phyloP scores from a whole-genome alignment of 441 rosid species.

The Eruca vesicaria region DNA sequence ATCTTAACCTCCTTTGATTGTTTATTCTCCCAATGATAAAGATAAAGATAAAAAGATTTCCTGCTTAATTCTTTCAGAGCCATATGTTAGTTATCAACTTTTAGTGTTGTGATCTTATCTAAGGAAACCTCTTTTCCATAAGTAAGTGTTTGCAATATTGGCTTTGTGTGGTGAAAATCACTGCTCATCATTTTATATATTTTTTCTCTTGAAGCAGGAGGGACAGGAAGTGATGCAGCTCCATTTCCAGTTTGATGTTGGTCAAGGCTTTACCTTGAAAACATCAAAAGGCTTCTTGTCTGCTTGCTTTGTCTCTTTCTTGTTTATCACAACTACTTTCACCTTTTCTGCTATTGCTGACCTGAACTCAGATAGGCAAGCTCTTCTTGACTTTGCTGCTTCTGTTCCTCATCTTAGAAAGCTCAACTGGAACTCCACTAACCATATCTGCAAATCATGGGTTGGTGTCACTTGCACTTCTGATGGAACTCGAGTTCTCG shows the following conservation, averaged over 20 bases:
- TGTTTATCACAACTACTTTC: slow-evolving; percentile 21
- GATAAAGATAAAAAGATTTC: no score
- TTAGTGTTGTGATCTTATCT: slow-evolving; percentile 6
- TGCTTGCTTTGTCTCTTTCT: slow-evolving; percentile 25
- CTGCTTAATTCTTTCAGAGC: slow-evolving; percentile 7
- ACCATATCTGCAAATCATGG: no score
- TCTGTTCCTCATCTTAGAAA: slow-evolving; percentile 50
- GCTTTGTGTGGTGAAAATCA: slow-evolving; percentile 23
- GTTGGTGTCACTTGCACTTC: no score
- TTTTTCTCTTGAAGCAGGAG: slow-evolving; percentile 44
- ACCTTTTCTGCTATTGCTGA: slow-evolving; percentile 40
- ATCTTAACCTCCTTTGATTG: slow-evolving; percentile 27
- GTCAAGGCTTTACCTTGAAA: slow-evolving; percentile 18
- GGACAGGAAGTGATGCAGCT: slow-evolving; percentile 27
- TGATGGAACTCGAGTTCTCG: slow-evolving; percentile 39
- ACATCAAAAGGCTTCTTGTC: slow-evolving; percentile 39
- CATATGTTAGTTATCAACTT: slow-evolving; percentile 6
- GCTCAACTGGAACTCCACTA: no score
- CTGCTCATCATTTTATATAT: slow-evolving; percentile 11
- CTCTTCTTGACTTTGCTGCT: slow-evolving; percentile 53
- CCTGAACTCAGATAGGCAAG: slow-evolving; percentile 58
- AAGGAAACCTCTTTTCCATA: neutral
- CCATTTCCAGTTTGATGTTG: slow-evolving; percentile 17
- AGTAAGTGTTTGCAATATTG: slow-evolving; percentile 1
- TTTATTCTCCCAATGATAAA: slow-evolving; percentile 30